These are phyloP conservation scores for Nothophaeocryptopus gaeumannii DNA, from an alignment of 2,329 filamentous ascomycete species.

Conservation along the genomic window DNA sequence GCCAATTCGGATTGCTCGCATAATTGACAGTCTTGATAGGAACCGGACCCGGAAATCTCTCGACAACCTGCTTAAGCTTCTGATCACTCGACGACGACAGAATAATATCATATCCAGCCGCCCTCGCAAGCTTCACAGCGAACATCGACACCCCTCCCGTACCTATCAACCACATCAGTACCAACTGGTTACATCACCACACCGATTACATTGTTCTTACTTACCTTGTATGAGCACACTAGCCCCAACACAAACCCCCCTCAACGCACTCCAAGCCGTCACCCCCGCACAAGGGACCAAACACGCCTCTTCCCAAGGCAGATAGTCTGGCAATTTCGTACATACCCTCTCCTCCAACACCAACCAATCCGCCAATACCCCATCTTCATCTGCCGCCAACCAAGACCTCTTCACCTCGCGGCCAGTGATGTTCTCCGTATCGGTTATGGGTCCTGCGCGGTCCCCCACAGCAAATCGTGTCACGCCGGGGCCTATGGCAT, in stretches of 20 bases:
- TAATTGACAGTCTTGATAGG: conserved; percentile 55
- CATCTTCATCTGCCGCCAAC: conserved; percentile 56
- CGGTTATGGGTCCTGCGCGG: conserved; percentile 33
- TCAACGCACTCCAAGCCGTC: conserved; percentile 48
- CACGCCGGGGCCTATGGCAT: conserved; percentile 23
- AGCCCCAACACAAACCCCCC: conserved; percentile 39
- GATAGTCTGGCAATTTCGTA: conserved; percentile 53
- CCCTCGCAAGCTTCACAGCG: conserved; percentile 24
- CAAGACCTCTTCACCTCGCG: conserved; percentile 41
- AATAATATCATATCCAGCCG: conserved; percentile 44
- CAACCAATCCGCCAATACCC: conserved; percentile 57
- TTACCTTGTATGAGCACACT: conserved; percentile 47
- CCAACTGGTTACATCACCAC: too few species aligned
- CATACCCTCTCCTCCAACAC: conserved; percentile 52
- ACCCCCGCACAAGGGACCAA: conserved; percentile 59
- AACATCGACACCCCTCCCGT: conserved; percentile 31
- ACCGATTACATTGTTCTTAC: too few species aligned
- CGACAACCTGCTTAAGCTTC: conserved; percentile 51
- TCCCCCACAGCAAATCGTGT: conserved; percentile 21
- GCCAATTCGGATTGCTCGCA: conserved; percentile 56
- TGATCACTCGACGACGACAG: conserved; percentile 56
- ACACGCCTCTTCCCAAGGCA: conserved; percentile 57
- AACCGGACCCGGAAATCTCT: too few species aligned
- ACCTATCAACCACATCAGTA: conserved; percentile 20
- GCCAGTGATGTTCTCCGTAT: conserved; percentile 43